These are phyloP conservation scores for Carex arenaria DNA, from an alignment of 202 grass and related monocot genomes.

Conservation along the genomic window DNA sequence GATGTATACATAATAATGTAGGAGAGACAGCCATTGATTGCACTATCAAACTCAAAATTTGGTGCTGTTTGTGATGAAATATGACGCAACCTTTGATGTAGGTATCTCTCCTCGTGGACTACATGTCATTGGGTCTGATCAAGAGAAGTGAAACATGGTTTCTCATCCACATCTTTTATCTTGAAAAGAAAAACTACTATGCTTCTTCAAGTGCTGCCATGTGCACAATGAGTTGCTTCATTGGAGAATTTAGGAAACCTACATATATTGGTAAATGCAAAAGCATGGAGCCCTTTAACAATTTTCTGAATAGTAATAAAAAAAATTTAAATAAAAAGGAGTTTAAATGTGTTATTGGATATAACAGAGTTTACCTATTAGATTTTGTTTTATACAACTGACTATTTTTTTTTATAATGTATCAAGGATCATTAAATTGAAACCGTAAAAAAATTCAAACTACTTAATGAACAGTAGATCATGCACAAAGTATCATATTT, in stretches of 20 bases:
- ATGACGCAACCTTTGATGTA: conserved; percentile 11
- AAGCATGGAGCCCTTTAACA: neutral
- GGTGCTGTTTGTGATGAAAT: conserved; percentile 11
- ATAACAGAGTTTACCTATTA: neutral
- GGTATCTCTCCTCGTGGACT: conserved; percentile 12
- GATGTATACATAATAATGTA: conserved; percentile 4
- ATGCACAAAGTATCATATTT: neutral
- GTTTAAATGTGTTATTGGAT: neutral
- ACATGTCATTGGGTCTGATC: conserved; percentile 24
- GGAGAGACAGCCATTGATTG: conserved; percentile 11
- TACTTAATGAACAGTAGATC: neutral
- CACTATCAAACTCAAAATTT: conserved; percentile 23
- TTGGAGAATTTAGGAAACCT: neutral
- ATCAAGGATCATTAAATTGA: neutral
- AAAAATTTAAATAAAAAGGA: neutral
- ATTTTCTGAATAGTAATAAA: neutral
- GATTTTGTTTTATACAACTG: neutral
- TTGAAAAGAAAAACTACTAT: conserved; percentile 5
- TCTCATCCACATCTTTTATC: conserved; percentile 23
- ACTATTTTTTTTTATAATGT: neutral
- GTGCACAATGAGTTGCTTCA: neutral
- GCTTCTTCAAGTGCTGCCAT: conserved; percentile 10
- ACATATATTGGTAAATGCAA: neutral
- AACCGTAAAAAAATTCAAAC: neutral
- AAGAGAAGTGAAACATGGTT: conserved; percentile 2